Conservation (phyloP, 2,329 filamentous ascomycete species). For the Colletotrichum kahawae region DNA sequence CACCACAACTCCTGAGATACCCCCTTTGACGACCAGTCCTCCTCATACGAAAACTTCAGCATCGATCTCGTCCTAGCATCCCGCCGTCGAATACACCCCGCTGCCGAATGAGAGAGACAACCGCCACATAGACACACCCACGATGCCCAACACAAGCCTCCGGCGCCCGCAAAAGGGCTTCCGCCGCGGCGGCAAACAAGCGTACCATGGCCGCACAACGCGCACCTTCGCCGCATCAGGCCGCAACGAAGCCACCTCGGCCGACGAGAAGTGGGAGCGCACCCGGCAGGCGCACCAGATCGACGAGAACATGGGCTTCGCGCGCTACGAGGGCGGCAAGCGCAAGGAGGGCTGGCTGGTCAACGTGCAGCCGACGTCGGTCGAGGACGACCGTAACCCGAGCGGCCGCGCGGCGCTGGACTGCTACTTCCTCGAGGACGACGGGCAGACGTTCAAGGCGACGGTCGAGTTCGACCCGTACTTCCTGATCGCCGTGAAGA, state of each 20-base stretch:
- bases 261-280: slow-evolving; percentile 91
- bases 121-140: slow-evolving; percentile 26
- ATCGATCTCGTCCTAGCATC: neutral
- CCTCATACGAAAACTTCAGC: neutral
- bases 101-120: neutral
- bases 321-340: slow-evolving; percentile 87
- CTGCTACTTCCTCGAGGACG: slow-evolving; percentile 95
- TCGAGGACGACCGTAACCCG: slow-evolving; percentile 84
- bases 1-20: slow-evolving; percentile 7
- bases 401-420: slow-evolving; percentile 90
- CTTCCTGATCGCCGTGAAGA: slow-evolving; percentile 89
- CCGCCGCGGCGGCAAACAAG: slow-evolving; percentile 70
- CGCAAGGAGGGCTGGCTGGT: slow-evolving; percentile 88
- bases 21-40: neutral
- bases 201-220: slow-evolving; percentile 70
- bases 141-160: slow-evolving; percentile 65
- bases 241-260: slow-evolving; percentile 83
- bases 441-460: slow-evolving; percentile 90
- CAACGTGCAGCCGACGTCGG: slow-evolving; percentile 88
- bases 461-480: slow-evolving; percentile 97
- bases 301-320: slow-evolving; percentile 94
- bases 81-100: neutral
- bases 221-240: slow-evolving; percentile 83
- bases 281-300: slow-evolving; percentile 84
- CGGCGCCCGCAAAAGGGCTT: slow-evolving; percentile 68